Percentiles rank a stretch among this genome's conserved stretches.
Evolutionary conservation across 1,139 yeast genomes (phyloP).

Genomic region (Barnettozyma hawaiiensis): DNA sequence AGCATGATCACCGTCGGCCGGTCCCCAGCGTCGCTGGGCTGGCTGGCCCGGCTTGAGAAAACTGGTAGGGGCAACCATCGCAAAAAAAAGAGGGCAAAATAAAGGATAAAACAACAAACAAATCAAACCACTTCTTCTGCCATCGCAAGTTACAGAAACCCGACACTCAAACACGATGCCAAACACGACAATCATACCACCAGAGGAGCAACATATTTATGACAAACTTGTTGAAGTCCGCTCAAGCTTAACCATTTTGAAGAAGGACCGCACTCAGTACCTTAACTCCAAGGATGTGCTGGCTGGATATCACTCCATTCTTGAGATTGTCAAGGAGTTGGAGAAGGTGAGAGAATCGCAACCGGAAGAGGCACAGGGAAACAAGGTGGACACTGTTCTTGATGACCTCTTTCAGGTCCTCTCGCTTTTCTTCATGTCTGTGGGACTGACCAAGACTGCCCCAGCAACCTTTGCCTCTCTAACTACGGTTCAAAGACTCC

Average conservation of each 20-base stretch:
- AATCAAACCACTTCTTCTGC: neutral
- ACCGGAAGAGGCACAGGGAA: conserved; percentile 22
- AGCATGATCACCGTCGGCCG: too few relatives aligned
- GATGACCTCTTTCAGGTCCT: conserved; percentile 87
- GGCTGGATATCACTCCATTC: conserved; percentile 47
- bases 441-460: conserved; percentile 83
- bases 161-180: conserved; percentile 18
- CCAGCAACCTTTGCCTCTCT: conserved; percentile 92
- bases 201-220: conserved; percentile 46
- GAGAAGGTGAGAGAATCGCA: conserved; percentile 35
- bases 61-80: neutral
- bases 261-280: conserved; percentile 58
- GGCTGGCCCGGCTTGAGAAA: too few relatives aligned
- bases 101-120: neutral
- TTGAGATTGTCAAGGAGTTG: conserved; percentile 45
- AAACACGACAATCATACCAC: conserved; percentile 37
- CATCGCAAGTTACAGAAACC: neutral
- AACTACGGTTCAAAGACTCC: conserved; percentile 73
- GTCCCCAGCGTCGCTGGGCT: too few relatives aligned
- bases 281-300: conserved; percentile 61
- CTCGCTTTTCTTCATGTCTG: conserved; percentile 81
- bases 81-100: neutral
- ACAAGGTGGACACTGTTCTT: conserved; percentile 60
- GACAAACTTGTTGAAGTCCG: conserved; percentile 45
- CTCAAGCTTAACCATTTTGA: conserved; percentile 46